These are phyloP conservation scores for Saitozyma podzolica DNA, from an alignment of 768 basidiomycete genomes.

Conservation along the genomic window DNA sequence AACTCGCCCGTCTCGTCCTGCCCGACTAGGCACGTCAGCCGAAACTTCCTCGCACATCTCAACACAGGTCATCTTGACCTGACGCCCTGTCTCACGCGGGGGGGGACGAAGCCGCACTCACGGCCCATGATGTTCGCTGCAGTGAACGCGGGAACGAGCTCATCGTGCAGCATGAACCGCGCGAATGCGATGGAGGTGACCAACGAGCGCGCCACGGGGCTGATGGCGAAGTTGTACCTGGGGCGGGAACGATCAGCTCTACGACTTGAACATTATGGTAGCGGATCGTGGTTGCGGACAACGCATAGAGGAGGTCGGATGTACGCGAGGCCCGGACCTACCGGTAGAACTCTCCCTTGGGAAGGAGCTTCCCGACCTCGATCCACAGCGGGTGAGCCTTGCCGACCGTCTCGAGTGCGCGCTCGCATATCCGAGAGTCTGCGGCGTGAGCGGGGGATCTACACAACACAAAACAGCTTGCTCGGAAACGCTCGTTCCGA, in stretches of 20 bases:
- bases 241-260: not conserved
- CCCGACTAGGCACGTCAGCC: conserved; percentile 33
- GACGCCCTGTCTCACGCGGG: not conserved
- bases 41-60: not conserved
- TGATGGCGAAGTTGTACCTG: conserved; percentile 34
- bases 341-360: conserved; percentile 51
- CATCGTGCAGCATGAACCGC: conserved; percentile 50
- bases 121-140: conserved; percentile 50
- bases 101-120: conserved; percentile 28
- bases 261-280: not conserved
- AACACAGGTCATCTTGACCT: too few relatives aligned
- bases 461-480: not conserved
- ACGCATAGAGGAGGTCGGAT: not conserved
- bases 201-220: conserved; percentile 34
- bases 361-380: conserved; percentile 46
- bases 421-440: conserved; percentile 33
- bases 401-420: conserved; percentile 23
- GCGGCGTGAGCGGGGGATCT: not conserved
- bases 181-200: conserved; percentile 49
- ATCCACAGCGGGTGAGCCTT: conserved; percentile 28
- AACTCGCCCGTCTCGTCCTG: conserved; percentile 45
- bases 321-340: conserved; percentile 27
- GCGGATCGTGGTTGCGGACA: conserved; percentile 1
- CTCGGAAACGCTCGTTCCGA: not conserved
- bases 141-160: conserved; percentile 44